Evolutionary conservation across 2,329 filamentous ascomycete genomes (phyloP).

Genomic region (Alternaria arbusti): DNA sequence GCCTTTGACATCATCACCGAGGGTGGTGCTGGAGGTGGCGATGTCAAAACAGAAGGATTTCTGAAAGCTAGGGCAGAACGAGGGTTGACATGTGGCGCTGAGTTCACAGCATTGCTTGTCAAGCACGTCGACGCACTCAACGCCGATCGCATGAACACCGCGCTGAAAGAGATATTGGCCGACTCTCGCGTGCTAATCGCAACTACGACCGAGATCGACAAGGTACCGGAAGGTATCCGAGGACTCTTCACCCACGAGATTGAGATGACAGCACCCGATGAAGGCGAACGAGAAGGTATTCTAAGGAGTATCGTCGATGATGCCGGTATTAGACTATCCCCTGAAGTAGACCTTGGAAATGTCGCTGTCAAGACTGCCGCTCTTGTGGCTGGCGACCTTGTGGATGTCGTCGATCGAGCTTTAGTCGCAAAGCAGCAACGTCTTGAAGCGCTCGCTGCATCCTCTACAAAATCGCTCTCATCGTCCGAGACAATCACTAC

Average conservation of each 20-base stretch:
- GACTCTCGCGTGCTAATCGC: constrained; percentile 84
- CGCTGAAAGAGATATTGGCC: constrained; percentile 82
- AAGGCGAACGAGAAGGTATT: constrained; percentile 88
- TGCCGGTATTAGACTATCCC: constrained; percentile 76
- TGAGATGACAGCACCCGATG: constrained; percentile 90
- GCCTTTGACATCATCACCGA: constrained; percentile 95
- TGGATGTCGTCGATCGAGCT: constrained; percentile 92
- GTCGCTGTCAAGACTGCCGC: constrained; percentile 96
- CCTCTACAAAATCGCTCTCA: constrained; percentile 47
- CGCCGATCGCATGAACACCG: constrained; percentile 85
- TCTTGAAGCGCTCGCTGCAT: constrained; percentile 72
- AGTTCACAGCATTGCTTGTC: constrained; percentile 83
- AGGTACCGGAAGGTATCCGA: constrained; percentile 87
- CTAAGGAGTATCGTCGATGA: constrained; percentile 79
- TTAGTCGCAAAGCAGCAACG: constrained; percentile 77
- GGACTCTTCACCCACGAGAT: constrained; percentile 95
- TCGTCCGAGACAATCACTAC: constrained; percentile 62
- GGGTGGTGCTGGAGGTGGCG: constrained; percentile 81
- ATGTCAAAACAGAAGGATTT: constrained; percentile 93
- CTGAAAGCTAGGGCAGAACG: constrained; percentile 86
- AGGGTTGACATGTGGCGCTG: constrained; percentile 84
- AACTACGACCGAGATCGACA: constrained; percentile 93
- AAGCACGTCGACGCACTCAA: constrained; percentile 90
- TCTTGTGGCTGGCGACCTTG: constrained; percentile 89
- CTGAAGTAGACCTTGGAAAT: constrained; percentile 81